Evolutionary conservation across 495 filamentous ascomycete species (phyloP).

Genomic region (Neurospora sp.): DNA sequence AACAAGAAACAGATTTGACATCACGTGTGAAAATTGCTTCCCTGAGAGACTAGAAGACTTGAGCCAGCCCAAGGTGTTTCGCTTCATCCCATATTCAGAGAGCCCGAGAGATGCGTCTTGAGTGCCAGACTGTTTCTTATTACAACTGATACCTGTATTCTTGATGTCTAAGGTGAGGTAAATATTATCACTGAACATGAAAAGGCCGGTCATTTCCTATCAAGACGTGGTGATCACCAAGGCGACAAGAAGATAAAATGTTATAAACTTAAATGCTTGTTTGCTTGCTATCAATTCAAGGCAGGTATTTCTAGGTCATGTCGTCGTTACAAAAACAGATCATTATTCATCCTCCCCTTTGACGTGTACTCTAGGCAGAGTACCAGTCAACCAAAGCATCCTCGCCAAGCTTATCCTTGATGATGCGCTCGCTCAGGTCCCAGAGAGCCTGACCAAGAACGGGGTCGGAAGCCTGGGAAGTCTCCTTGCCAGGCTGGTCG

Average conservation of each 20-base stretch:
- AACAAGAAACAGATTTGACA: neutral
- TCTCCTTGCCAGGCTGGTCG: slow-evolving; percentile 22
- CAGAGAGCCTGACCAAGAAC: slow-evolving; percentile 31
- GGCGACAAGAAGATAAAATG: neutral
- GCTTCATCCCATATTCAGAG: neutral
- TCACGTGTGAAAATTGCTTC: neutral
- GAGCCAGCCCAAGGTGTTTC: neutral
- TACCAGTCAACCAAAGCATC: slow-evolving; percentile 29
- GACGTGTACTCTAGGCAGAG: neutral
- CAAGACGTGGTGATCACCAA: neutral
- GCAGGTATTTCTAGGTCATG: neutral
- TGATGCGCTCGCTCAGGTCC: slow-evolving; percentile 29
- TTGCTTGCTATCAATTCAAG: neutral
- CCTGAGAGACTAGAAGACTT: neutral
- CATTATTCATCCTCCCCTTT: neutral
- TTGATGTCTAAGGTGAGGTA: neutral
- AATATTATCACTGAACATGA: neutral
- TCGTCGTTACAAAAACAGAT: neutral
- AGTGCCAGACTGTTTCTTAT: neutral
- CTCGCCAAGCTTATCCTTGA: slow-evolving; percentile 34
- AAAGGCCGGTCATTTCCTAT: neutral
- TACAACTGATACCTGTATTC: neutral
- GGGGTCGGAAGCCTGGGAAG: slow-evolving; percentile 29
- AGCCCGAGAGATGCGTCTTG: neutral
- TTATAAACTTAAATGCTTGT: neutral